Evolutionary conservation across 2,329 filamentous ascomycete genomes (phyloP).

Genomic region (Ambrosiella beaveri): DNA sequence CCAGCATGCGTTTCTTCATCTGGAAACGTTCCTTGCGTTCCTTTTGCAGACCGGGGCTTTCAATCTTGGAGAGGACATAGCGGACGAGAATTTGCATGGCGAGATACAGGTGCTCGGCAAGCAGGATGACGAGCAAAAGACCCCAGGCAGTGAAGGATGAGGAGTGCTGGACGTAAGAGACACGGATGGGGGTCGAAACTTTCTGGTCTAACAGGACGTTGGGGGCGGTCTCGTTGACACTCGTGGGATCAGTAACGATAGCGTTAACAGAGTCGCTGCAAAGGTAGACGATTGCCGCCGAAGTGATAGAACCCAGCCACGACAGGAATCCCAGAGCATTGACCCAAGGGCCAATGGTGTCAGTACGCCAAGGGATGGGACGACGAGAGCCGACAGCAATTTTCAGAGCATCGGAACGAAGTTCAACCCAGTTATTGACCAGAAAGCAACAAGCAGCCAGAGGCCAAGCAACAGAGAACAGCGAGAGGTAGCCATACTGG

Average conservation of each 20-base stretch:
- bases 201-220: background rate
- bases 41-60: conserved; percentile 72
- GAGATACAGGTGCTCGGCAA: conserved; percentile 84
- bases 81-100: conserved; percentile 55
- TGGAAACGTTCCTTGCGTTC: conserved; percentile 67
- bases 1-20: conserved; percentile 59
- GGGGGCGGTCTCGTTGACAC: too few relatives aligned
- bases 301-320: conserved; percentile 82
- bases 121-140: conserved; percentile 62
- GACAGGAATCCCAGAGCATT: conserved; percentile 74
- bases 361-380: conserved; percentile 74
- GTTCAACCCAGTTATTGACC: conserved; percentile 89
- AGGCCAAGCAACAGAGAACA: conserved; percentile 92
- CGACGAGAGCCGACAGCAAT: conserved; percentile 80
- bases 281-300: conserved; percentile 73
- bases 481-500: conserved; percentile 68
- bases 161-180: conserved; percentile 4
- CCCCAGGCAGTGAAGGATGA: conserved; percentile 51
- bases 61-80: conserved; percentile 58
- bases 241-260: background rate
- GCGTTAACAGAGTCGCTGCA: conserved; percentile 42
- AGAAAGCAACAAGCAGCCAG: conserved; percentile 79
- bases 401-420: conserved; percentile 86
- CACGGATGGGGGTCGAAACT: background rate
- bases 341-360: conserved; percentile 89